phyloP scores from a whole-genome alignment of 257 asterid species.

The Plantago ovata region DNA sequence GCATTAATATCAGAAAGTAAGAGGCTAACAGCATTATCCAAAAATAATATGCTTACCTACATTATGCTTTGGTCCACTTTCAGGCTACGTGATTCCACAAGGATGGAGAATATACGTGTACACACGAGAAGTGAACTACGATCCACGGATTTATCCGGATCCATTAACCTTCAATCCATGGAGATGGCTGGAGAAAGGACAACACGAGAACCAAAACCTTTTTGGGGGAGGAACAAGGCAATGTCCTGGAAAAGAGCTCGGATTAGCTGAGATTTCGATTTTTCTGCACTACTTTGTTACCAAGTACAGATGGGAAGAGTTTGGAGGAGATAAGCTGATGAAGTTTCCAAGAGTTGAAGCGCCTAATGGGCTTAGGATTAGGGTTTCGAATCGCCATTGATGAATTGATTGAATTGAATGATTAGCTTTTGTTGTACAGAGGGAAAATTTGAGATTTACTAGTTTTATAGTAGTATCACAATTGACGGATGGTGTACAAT shows the following conservation, averaged over 20 bases:
- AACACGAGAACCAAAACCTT: conserved; percentile 60
- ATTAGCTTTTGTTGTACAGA: no score
- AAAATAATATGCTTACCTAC: conserved; percentile 5
- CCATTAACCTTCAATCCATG: conserved; percentile 88
- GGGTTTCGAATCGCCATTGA: conserved; percentile 50
- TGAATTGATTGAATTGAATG: no score
- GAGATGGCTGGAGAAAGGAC: conserved; percentile 94
- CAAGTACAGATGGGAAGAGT: conserved; percentile 90
- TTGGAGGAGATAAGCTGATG: conserved; percentile 78
- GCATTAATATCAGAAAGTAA: background rate
- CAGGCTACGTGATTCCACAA: conserved; percentile 84
- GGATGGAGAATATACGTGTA: conserved; percentile 95
- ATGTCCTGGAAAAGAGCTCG: conserved; percentile 98
- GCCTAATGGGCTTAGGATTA: conserved; percentile 77
- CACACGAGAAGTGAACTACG: conserved; percentile 82
- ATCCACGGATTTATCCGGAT: conserved; percentile 74
- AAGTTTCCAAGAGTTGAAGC: conserved; percentile 97
- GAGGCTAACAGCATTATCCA: background rate
- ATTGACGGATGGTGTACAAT: no score
- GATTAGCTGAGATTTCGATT: conserved; percentile 90
- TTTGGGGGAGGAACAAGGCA: conserved; percentile 97
- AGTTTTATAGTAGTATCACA: no score
- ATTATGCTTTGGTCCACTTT: conserved; percentile 13
- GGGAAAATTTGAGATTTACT: no score
- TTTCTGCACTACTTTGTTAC: conserved; percentile 96